A percentile compares a stretch with the other conserved stretches of the same genome.
Evolutionary conservation across 192 early-diverging fungal species (phyloP).

Genomic region (Coemansia sp.): DNA sequence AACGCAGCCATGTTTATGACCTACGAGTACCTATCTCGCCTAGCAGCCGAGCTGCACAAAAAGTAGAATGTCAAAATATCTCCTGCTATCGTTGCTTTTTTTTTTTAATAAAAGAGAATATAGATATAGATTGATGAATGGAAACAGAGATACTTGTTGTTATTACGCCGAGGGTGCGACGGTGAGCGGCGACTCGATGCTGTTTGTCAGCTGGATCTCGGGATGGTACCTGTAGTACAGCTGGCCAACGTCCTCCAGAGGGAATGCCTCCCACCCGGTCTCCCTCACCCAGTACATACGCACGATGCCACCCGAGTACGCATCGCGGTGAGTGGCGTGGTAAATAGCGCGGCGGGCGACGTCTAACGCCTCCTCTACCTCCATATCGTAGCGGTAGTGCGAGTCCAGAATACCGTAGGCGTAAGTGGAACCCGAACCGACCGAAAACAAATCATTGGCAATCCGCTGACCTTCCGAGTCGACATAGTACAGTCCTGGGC

Average conservation of each 20-base stretch:
- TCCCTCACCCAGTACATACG: constrained; percentile 92
- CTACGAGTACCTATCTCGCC: constrained; percentile 70
- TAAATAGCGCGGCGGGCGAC: constrained; percentile 89
- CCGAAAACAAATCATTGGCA: constrained; percentile 88
- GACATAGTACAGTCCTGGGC: constrained; percentile 93
- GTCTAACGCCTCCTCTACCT: constrained; percentile 84
- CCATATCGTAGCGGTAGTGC: constrained; percentile 82
- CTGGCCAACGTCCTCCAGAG: constrained; percentile 79
- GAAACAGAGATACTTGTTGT: neutral
- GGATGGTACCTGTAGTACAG: constrained; percentile 76
- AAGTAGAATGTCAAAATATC: constrained; percentile 1
- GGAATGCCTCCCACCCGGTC: constrained; percentile 86
- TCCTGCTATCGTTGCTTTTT: neutral
- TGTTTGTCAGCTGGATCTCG: constrained; percentile 42
- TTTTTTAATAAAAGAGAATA: constrained; percentile 3
- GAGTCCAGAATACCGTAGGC: constrained; percentile 97
- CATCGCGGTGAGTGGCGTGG: constrained; percentile 95
- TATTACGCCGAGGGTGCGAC: constrained; percentile 8
- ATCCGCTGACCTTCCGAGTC: constrained; percentile 93
- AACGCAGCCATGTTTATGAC: constrained; percentile 96
- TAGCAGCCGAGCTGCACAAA: constrained; percentile 25
- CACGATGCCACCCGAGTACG: constrained; percentile 85
- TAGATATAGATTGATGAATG: constrained; percentile 8
- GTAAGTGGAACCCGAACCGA: constrained; percentile 98
- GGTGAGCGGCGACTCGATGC: constrained; percentile 37